Evolutionary conservation across 2,329 filamentous ascomycete species (phyloP), one percentile per base, ranked within the genome.

Genomic region (Botryosphaeria agaves): DNA sequence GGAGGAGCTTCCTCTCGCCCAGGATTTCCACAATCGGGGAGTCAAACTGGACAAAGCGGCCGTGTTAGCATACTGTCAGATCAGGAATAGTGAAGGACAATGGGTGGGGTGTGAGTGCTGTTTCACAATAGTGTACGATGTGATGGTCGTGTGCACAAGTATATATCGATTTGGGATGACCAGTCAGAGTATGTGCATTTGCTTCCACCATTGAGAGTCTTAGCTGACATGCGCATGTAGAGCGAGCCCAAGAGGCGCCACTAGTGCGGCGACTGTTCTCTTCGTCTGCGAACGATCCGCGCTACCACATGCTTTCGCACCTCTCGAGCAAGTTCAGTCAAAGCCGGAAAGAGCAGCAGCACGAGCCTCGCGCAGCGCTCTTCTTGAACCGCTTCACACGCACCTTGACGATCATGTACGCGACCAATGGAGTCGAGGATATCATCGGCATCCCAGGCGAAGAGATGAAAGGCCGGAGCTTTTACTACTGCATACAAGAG

Each of bases 261-360:
- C 66, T 81, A 35, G 75, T 91, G 33, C 72, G 81, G 32, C 73
- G 76, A 29, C 62, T 87, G 17, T 91, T 91, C 51, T 76, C 80
- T 3, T 82, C 76, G 16, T 87, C 81, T 5, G 78, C 80, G 9
- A 66, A 73, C 43, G 83, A 92, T 45, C 81, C 82, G 12, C 73
- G 82, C 38, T 91, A 91, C 51, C 80, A 89, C 54, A 91, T 91
- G 82, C 59, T 91, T 47, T 78, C 82, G 33, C 79, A 85, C 39
- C 61, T 91, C 11, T 91, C 83, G 7, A 68, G 74, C 45, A 89
- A 87, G 49, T 91, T 91, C 56, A 56, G 43, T 38, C 57, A 46
- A 62, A 62, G 71, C 1, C 59, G 69, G 11, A 49, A 61, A 28
- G 44, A 52, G 3, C 65, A 65, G 38, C 67, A 70, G 32, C 76